phyloP scores from a whole-genome alignment of 164 flowering plant genomes.

The Macadamia tetraphylla region DNA sequence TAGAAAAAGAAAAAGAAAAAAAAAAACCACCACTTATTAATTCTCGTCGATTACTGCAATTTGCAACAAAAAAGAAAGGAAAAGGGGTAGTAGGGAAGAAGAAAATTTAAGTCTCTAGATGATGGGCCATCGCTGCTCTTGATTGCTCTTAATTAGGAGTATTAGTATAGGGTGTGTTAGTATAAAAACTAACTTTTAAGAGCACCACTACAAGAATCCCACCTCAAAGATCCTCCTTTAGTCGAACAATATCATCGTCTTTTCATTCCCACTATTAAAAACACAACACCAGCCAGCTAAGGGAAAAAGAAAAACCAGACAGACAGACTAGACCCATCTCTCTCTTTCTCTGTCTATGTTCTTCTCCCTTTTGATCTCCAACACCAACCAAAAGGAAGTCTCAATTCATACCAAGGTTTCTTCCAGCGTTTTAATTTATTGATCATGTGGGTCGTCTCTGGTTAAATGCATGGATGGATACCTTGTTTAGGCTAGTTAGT shows the following conservation, averaged over 20 bases:
- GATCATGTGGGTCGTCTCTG: constrained; percentile 24
- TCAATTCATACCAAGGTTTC: not conserved
- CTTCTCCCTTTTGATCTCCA: no score
- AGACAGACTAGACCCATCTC: constrained; percentile 10
- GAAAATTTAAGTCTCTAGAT: no score
- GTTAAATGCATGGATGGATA: constrained; percentile 87
- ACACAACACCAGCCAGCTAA: constrained; percentile 2
- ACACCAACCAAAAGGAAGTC: constrained; percentile 5
- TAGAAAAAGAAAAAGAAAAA: constrained; percentile 5
- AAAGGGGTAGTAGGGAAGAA: not conserved
- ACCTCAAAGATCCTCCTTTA: constrained; percentile 29
- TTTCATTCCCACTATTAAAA: constrained; percentile 17
- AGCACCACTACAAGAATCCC: constrained; percentile 26
- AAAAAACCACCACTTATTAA: constrained; percentile 16
- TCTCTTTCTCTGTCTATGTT: no score
- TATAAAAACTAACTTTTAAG: not conserved
- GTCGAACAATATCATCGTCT: constrained; percentile 6
- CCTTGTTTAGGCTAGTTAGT: constrained; percentile 81
- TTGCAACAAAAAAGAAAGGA: constrained; percentile 31
- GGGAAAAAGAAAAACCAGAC: no score
- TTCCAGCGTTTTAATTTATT: constrained; percentile 12
- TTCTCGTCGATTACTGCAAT: constrained; percentile 31
- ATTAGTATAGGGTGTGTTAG: not conserved
- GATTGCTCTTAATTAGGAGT: not conserved
- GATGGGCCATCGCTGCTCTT: not conserved